Base-by-base conservation (phyloP, 306 rosid genomes). In the Myrica gale region DNA sequence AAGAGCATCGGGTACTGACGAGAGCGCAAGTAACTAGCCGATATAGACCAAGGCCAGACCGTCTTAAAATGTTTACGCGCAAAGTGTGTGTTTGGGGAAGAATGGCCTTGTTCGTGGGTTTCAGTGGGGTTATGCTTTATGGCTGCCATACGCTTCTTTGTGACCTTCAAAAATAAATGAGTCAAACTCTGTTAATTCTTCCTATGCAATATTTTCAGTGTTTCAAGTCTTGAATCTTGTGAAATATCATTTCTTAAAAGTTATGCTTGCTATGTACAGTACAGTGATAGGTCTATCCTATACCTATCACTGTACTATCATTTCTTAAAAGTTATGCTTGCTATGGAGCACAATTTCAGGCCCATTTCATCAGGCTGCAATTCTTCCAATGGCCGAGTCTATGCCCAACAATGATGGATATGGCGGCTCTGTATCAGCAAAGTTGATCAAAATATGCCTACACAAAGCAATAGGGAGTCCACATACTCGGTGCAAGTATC, bases 221-320 rank as follows among this genome's bases (percentile, higher is more conserved):
- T 23, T 23, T 23, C 26, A 23, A 23, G 26, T 23, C 77, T 81
- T 95, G 69, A 96, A 88, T 73, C 71, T 95, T 48, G 89, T 92
- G 97, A 95, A 82, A 77, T 92, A 88, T 71, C 26, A 23, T 23
- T 23, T 69, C 74, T 52, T 68, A 46, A 60, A 76, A 23, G 19
- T 68, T 74, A 71, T 67, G 63, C 75, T 71, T 74, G 15, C 57
- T 54, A 55, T 76, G 43, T 77, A 23, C 1, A 75, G 69, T 78
- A 78, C 45, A 52, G 80, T 48, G 69, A 78, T 79, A n/a, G 50
- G 56, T 42, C 45, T 26, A 41, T 48, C 84, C 72, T 41, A 46
- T 58, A 21, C 61, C 61, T 71, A 1, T n/a, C n/a, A n/a, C n/a
- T n/a, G n/a, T n/a, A n/a, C n/a, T n/a, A n/a, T n/a, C n/a, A n/a